Evolutionary conservation across 495 filamentous ascomycete species (phyloP).

Genomic region (Hypoxylon lenormandii): DNA sequence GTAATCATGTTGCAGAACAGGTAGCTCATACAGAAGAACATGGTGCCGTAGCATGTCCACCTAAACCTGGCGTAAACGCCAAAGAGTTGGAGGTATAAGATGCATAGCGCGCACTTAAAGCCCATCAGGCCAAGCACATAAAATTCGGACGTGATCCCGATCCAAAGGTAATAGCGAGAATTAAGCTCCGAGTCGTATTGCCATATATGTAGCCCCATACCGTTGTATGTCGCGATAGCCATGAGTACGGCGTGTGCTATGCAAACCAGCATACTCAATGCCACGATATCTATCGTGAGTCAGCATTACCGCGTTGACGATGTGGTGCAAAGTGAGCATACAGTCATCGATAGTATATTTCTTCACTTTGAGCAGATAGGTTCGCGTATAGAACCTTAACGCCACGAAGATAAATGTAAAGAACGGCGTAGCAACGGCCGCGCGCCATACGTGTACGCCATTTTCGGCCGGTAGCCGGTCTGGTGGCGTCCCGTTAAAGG

Average conservation of each 20-base stretch:
- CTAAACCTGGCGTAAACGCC: slow-evolving; percentile 49
- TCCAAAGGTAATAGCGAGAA: slow-evolving; percentile 49
- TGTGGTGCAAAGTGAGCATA: slow-evolving; percentile 1
- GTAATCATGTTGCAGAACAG: slow-evolving; percentile 55
- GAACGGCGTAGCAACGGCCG: slow-evolving; percentile 42
- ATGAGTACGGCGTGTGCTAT: slow-evolving; percentile 44
- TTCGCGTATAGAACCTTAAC: slow-evolving; percentile 39
- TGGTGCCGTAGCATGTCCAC: slow-evolving; percentile 51
- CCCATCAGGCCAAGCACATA: slow-evolving; percentile 52
- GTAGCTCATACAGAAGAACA: slow-evolving; percentile 55
- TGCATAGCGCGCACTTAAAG: slow-evolving; percentile 53
- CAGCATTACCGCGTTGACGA: neutral
- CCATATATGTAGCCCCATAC: slow-evolving; percentile 46
- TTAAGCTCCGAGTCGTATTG: slow-evolving; percentile 42
- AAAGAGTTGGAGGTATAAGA: slow-evolving; percentile 57
- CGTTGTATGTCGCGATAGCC: slow-evolving; percentile 45
- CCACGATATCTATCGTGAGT: slow-evolving; percentile 35
- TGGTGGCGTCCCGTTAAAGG: slow-evolving; percentile 34
- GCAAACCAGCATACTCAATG: slow-evolving; percentile 34
- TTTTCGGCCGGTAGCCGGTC: slow-evolving; percentile 41
- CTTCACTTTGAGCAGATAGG: slow-evolving; percentile 32
- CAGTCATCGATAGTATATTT: slow-evolving; percentile 40
- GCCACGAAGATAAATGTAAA: slow-evolving; percentile 40
- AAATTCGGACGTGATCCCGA: slow-evolving; percentile 50
- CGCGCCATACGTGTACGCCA: slow-evolving; percentile 43